Base-by-base conservation (phyloP, 495 filamentous ascomycete species). In the Annulohypoxylon stygium region DNA sequence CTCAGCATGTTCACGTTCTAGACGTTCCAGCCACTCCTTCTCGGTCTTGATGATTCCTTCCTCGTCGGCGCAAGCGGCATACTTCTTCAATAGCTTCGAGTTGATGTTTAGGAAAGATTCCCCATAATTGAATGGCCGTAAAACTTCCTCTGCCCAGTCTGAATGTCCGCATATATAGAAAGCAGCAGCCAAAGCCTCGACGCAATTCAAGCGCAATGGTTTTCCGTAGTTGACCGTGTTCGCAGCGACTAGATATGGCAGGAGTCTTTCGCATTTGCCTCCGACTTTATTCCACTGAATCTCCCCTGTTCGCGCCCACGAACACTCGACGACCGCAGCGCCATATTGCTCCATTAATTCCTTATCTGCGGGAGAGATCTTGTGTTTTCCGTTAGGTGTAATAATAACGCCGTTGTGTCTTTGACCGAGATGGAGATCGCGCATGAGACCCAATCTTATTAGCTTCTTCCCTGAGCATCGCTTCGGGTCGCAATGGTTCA, bases 201-300 rank as follows among this genome's bases (percentile, higher is more conserved):
- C 96, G 73, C 96, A 99, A 81, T 99, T 99, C 45, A 99, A 80
- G 61, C 94, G 86, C 92, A 93, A 96, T 16, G 96, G 96, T 75
- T 93, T 92, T 12, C 96, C 96, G 82, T 98, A 99, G 83, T 99
- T 99, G 77, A 97, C 96, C 2, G 92, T 91, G 78, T 99, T 99
- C 48, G 96, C 97, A 16, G 96, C 96, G 60, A 99, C 93, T 11
- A 99, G 89, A 78, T 99, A 99, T 0, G 96, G 96, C 25, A 99
- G 87, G 84, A 98, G 80, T 67, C 95, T 85, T 84, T 98, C 95
- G 79, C 93, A 95, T 81, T 93, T 95, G n/a, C 96, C 96, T 34
- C 97, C 96, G 64, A 98, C 97, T 67, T 93, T 91, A 14, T 84
- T 83, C 89, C 93, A 98, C 34, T 95, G 94, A 2, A 99, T 92